These are phyloP conservation scores for Geum urbanum DNA, from an alignment of 306 rosid genomes.

Conservation along the genomic window DNA sequence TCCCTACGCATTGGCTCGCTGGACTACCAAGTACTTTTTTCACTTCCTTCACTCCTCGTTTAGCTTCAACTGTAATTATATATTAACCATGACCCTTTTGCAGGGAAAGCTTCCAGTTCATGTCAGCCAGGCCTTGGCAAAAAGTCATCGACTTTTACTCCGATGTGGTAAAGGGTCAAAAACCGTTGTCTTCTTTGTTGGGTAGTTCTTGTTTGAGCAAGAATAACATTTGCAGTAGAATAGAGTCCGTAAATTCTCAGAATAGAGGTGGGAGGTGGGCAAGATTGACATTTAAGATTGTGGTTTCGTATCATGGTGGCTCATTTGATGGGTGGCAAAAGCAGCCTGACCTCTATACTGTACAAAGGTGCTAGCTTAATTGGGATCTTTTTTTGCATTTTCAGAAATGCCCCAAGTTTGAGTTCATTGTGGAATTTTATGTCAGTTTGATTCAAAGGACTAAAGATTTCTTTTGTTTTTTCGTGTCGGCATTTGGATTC, in stretches of 20 bases:
- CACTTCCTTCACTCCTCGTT: neutral
- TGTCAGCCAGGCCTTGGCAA: conserved; percentile 77
- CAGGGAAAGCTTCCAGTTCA: conserved; percentile 69
- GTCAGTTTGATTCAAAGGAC: neutral
- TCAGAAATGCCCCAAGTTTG: neutral
- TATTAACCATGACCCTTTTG: conserved; percentile 2
- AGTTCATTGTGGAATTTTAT: neutral
- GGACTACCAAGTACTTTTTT: conserved; percentile 61
- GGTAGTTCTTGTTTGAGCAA: conserved; percentile 14
- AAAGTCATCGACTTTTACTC: conserved; percentile 59
- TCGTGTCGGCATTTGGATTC: conserved; percentile 4
- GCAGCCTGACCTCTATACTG: conserved; percentile 83
- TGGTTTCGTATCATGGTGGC: conserved; percentile 69
- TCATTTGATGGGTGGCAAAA: conserved; percentile 98
- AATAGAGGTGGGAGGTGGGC: conserved; percentile 82
- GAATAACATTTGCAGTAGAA: conserved; percentile 1
- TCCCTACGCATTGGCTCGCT: conserved; percentile 55
- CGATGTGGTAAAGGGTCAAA: conserved; percentile 41
- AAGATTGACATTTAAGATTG: conserved; percentile 64
- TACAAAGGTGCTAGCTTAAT: conserved; percentile 52
- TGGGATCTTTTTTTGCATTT: neutral
- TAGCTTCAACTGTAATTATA: neutral
- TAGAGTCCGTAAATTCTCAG: conserved; percentile 36
- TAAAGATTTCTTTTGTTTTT: conserved; percentile 13
- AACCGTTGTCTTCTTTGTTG: conserved; percentile 45